Evolutionary conservation across 2,329 filamentous ascomycete genomes (phyloP).

Genomic region (Pseudopithomyces maydicus): DNA sequence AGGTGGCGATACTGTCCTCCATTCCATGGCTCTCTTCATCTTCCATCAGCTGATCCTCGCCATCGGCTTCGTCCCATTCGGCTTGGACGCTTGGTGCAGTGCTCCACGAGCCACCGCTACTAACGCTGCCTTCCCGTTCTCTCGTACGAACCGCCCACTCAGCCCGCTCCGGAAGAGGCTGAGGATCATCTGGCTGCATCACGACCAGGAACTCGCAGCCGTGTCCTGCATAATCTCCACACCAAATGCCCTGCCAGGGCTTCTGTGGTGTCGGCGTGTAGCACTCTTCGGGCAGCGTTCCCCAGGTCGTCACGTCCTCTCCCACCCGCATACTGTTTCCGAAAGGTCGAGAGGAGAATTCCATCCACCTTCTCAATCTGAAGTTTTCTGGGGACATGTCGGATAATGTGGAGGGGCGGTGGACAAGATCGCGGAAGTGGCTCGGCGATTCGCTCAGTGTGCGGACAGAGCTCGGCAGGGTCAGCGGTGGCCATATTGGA

Average conservation of each 20-base stretch:
- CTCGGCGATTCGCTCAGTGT: conserved; percentile 57
- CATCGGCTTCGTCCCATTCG: conserved; percentile 7
- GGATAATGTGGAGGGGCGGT: conserved; percentile 57
- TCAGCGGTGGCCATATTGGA: conserved; percentile 74
- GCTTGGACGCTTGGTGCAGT: conserved; percentile 32
- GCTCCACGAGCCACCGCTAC: conserved; percentile 36
- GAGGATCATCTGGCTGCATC: conserved; percentile 68
- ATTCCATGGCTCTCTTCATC: conserved; percentile 12
- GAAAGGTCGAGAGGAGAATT: conserved; percentile 55
- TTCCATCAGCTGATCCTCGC: conserved; percentile 19
- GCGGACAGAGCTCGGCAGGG: conserved; percentile 67
- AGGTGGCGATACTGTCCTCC: conserved; percentile 49
- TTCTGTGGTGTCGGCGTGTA: conserved; percentile 82
- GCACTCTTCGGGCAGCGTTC: conserved; percentile 73
- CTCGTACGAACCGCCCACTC: conserved; percentile 31
- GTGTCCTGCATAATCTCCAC: conserved; percentile 86
- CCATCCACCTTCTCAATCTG: conserved; percentile 76
- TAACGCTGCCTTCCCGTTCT: conserved; percentile 34
- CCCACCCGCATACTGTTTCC: conserved; percentile 49
- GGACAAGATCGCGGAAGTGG: conserved; percentile 50
- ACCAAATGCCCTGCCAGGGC: conserved; percentile 90
- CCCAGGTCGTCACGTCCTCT: conserved; percentile 65
- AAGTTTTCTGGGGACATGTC: conserved; percentile 75
- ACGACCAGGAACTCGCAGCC: conserved; percentile 88
- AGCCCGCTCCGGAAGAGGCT: conserved; percentile 46